Conservation (phyloP, 108 stramenopile genomes). For the Conticribra weissflogii region DNA sequence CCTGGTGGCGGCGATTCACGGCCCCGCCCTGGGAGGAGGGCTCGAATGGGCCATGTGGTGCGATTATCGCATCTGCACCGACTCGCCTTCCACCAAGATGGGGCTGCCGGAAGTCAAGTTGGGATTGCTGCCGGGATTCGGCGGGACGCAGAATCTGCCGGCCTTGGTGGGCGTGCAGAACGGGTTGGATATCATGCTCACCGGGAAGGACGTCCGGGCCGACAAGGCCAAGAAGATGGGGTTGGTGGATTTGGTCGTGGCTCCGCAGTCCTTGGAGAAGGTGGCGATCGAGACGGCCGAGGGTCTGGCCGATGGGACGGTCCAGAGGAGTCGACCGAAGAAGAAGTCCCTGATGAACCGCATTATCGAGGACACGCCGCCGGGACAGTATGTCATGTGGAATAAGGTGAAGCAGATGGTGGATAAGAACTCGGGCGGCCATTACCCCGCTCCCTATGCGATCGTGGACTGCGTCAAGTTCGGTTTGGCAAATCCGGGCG, state of each 20-base stretch:
- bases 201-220: constrained; percentile 94
- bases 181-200: constrained; percentile 97
- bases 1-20: constrained; percentile 96
- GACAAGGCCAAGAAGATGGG: constrained; percentile 99
- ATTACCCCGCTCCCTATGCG: constrained; percentile 94
- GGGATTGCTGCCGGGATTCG: constrained; percentile 97
- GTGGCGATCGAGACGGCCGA: constrained; percentile 88
- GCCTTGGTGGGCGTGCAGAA: constrained; percentile 89
- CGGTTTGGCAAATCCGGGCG: constrained; percentile 77
- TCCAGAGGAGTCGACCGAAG: constrained; percentile 89
- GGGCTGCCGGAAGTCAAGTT: constrained; percentile 98
- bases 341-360: constrained; percentile 79
- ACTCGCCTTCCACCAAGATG: constrained; percentile 91
- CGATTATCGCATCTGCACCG: constrained; percentile 96
- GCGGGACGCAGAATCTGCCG: constrained; percentile 96
- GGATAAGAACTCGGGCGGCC: constrained; percentile 92
- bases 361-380: constrained; percentile 89
- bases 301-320: constrained; percentile 82
- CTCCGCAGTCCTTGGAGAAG: constrained; percentile 84
- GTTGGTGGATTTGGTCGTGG: constrained; percentile 94
- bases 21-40: constrained; percentile 97
- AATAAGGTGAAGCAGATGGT: constrained; percentile 92
- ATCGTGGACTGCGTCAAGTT: constrained; percentile 95
- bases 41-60: constrained; percentile 99
- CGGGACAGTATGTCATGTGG: constrained; percentile 93